These are phyloP conservation scores for Ailanthus altissimus DNA, from an alignment of 345 rosid genomes.

Conservation along the genomic window DNA sequence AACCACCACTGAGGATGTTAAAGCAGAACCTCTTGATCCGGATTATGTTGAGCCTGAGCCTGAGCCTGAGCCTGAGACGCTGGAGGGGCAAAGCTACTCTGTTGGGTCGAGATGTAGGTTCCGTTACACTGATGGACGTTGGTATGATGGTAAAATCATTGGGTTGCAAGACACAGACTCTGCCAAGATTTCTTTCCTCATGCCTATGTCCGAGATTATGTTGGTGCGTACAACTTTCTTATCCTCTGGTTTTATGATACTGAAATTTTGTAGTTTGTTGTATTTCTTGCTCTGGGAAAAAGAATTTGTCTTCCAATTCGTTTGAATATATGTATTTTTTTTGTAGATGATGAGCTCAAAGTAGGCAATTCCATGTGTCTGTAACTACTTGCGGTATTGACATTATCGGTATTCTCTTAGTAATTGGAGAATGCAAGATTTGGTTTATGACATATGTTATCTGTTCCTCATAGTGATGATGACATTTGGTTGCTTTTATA, in stretches of 20 bases:
- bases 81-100: constrained; percentile 45
- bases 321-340: background rate
- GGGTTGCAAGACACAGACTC: constrained; percentile 50
- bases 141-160: constrained; percentile 86
- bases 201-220: constrained; percentile 87
- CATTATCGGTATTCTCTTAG: background rate
- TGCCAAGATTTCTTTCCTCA: constrained; percentile 80
- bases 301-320: background rate
- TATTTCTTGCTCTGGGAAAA: background rate
- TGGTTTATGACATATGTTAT: background rate
- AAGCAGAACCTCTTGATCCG: constrained; percentile 54
- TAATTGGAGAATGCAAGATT: background rate
- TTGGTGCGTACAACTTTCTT: constrained; percentile 46
- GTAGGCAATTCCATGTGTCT: background rate
- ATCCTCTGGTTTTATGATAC: background rate
- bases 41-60: constrained; percentile 51
- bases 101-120: constrained; percentile 84
- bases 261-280: background rate
- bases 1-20: constrained; percentile 34
- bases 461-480: background rate
- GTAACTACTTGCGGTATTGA: background rate
- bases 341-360: background rate
- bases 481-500: background rate
- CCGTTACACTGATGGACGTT: constrained; percentile 69
- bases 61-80: constrained; percentile 32